Conservation (phyloP, 2,329 filamentous ascomycete genomes). For the Talaromyces verruculosus region DNA sequence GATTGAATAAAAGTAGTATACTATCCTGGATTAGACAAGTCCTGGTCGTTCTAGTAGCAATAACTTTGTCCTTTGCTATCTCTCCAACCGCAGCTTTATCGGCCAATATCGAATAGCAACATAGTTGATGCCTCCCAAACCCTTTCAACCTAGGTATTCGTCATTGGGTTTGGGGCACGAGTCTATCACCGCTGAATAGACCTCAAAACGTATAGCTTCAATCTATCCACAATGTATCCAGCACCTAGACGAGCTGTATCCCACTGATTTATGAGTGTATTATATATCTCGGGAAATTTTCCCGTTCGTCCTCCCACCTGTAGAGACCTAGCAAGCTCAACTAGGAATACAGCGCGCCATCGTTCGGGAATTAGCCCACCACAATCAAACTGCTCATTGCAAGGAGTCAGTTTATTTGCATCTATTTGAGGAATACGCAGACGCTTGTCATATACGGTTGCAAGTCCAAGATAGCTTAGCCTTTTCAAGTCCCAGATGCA, state of each 20-base stretch:
- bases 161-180: neutral
- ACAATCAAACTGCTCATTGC: neutral
- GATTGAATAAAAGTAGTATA: too few species aligned
- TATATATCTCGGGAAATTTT: constrained; percentile 33
- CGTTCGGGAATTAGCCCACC: neutral
- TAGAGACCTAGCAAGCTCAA: neutral
- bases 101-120: neutral
- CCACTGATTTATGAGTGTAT: neutral
- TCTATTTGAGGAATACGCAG: neutral
- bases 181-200: neutral
- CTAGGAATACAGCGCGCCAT: constrained; percentile 6
- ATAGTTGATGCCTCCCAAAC: neutral
- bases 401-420: neutral
- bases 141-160: neutral
- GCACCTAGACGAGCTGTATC: constrained; percentile 26
- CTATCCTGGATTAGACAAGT: too few species aligned
- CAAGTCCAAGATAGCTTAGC: constrained; percentile 7
- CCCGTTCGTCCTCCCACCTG: constrained; percentile 7
- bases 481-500: constrained; percentile 11
- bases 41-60: neutral
- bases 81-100: neutral
- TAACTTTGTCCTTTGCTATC: neutral
- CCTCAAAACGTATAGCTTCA: neutral
- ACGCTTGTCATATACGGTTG: constrained; percentile 3
- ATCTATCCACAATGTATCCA: neutral